These are phyloP conservation scores for Vaccinium vitisidaea DNA, from an alignment of 148 eudicot species.

Conservation along the genomic window DNA sequence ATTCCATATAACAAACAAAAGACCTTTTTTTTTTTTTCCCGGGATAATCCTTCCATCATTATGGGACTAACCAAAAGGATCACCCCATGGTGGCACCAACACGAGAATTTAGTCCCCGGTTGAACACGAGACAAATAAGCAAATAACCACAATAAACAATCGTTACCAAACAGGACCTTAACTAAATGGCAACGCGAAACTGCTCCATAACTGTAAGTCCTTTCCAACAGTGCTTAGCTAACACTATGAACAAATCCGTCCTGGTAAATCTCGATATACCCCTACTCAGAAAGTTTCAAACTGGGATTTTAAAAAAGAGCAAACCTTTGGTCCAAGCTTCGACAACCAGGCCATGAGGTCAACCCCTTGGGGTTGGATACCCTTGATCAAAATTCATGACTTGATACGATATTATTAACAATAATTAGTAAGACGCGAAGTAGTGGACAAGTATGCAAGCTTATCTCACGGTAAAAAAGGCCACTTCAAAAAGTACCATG, in stretches of 20 bases:
- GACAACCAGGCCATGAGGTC: neutral
- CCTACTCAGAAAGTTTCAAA: too few relatives aligned
- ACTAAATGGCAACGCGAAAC: too few relatives aligned
- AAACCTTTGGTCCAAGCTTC: too few relatives aligned
- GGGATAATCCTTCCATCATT: neutral
- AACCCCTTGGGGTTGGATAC: neutral
- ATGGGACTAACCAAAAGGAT: neutral
- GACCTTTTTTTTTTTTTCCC: neutral
- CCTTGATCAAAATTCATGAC: neutral
- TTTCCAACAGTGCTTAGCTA: too few relatives aligned
- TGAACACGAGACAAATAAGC: neutral
- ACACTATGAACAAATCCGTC: neutral
- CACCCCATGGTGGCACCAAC: neutral
- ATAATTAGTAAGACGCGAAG: neutral
- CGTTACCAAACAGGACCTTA: neutral
- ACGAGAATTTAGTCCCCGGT: neutral
- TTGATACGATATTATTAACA: neutral
- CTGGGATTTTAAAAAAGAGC: too few relatives aligned
- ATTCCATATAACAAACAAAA: neutral
- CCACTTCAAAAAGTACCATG: neutral
- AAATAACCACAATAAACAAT: neutral
- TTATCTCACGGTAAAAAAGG: neutral
- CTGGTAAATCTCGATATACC: neutral
- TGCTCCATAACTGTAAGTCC: too few relatives aligned
- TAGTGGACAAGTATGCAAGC: neutral